Conservation (phyloP, 1,284 basidiomycete genomes). For the Melampsora abietis-canadensis region DNA sequence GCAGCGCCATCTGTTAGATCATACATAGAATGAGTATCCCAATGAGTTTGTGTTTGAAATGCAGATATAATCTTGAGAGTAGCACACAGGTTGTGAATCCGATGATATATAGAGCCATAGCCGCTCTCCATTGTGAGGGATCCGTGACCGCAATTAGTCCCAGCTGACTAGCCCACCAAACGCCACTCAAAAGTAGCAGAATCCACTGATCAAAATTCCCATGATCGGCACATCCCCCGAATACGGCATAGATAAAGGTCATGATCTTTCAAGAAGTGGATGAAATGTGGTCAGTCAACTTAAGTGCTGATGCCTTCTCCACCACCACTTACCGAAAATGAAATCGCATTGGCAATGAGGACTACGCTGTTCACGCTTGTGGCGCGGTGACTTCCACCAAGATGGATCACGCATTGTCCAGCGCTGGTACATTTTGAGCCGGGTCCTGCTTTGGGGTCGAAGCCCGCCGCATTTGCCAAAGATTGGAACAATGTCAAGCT, state of each 20-base stretch:
- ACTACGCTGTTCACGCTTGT: slow-evolving; percentile 2
- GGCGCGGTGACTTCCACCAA: background rate
- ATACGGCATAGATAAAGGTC: slow-evolving; percentile 4
- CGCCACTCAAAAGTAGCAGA: background rate
- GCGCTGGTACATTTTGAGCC: background rate
- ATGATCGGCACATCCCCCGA: slow-evolving; percentile 8
- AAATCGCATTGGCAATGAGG: background rate
- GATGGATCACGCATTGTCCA: background rate
- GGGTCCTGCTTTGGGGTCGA: background rate
- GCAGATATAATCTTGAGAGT: background rate
- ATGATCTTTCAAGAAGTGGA: background rate
- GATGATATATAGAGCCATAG: slow-evolving; percentile 5
- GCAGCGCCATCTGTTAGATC: slow-evolving; percentile 2
- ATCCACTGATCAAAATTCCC: background rate
- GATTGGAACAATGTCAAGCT: slow-evolving; percentile 2
- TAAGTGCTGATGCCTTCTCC: background rate
- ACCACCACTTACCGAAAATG: background rate
- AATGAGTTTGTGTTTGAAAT: background rate
- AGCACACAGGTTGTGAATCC: slow-evolving; percentile 5
- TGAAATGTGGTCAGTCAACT: background rate
- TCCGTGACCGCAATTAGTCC: background rate
- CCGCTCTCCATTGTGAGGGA: slow-evolving; percentile 3
- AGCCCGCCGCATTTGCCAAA: background rate
- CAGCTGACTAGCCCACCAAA: background rate
- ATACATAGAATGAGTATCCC: background rate